Percentiles rank a stretch among this genome's conserved stretches.
phyloP scores from a whole-genome alignment of 352 stramenopile genomes.

The Globisporangium polare region DNA sequence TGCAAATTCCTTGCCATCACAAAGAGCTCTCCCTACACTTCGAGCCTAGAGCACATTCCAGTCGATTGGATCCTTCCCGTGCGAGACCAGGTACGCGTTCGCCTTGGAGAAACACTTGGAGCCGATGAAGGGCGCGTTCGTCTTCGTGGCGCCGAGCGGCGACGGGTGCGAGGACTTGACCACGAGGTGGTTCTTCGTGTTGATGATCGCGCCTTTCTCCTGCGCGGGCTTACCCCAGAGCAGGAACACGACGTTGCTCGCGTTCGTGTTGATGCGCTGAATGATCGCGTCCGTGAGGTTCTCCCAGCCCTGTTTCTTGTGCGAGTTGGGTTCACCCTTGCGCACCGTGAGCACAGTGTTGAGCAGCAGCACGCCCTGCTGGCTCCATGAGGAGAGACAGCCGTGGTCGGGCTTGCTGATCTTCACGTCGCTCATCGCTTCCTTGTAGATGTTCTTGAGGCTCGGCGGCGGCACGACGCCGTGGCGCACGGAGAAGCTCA shows the following conservation, averaged over 20 bases:
- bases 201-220: constrained; percentile 72
- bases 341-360: constrained; percentile 98
- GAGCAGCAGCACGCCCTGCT: constrained; percentile 96
- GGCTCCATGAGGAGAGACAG: constrained; percentile 90
- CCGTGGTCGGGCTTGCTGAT: constrained; percentile 84
- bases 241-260: constrained; percentile 94
- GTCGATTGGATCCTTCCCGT: constrained; percentile 82
- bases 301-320: constrained; percentile 97
- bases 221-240: constrained; percentile 98
- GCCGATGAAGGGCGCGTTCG: constrained; percentile 93
- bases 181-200: constrained; percentile 77
- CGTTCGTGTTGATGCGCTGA: constrained; percentile 67
- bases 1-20: not conserved
- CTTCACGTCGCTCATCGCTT: constrained; percentile 81
- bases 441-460: constrained; percentile 98
- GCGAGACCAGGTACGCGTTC: constrained; percentile 70
- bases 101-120: constrained; percentile 89
- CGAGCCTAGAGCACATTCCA: constrained; percentile 53
- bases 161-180: constrained; percentile 92
- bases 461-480: constrained; percentile 91
- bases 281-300: constrained; percentile 96
- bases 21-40: not conserved
- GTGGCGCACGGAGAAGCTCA: constrained; percentile 90
- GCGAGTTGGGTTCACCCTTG: constrained; percentile 89
- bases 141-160: constrained; percentile 95